Base-by-base conservation (phyloP, 129 eudicot genomes). In the Artemisia argyi region DNA sequence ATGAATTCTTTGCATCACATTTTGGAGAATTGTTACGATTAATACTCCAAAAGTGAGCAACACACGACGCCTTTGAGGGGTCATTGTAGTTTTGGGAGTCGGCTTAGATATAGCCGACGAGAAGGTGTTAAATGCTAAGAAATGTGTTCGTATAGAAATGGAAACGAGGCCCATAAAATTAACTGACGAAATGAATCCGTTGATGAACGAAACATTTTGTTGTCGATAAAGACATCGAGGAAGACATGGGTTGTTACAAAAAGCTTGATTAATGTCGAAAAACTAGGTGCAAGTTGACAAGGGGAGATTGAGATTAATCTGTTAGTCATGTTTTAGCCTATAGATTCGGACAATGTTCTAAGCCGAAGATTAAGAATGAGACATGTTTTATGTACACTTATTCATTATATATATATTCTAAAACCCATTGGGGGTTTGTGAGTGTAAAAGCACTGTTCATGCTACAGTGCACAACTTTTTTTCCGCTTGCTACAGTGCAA, bases 11-110 rank as follows among this genome's bases (percentile, higher is more conserved):
- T 74, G 76, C 68, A 69, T 58, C 53, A 77, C 53, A 11, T 48
- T 76, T 22, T 66, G 76, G 20, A 75, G 69, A 5, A 87, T 54
- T 12, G 78, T 75, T 19, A 78, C 1, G 47, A 78, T 13, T 42
- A 89, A 72, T 1, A 73, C 71, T 55, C 84, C 94, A 20, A 83
- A 75, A 5, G 89, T 79, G 77, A 65, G 63, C 11, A 90, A 61
- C 14, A 86, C 72, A 10, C 85, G 85, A 12, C 87, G 91, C 56
- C 97, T 76, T 3, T 15, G 46, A 3, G 81, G 64, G 16, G 65
- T 82, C 74, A 62, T 55, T 76, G 61, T 46, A 30, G 65, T 42
- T 46, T 60, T 30, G 61, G 74, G 73, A 30, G 42, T 42, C 8
- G 67, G 49, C 30, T 50, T 69, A 44, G 47, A 32, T 60, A 20